Percentiles rank a stretch among this genome's conserved stretches.
Conservation (phyloP, 2,329 filamentous ascomycete species). For the Fusarium austroafricanum region DNA sequence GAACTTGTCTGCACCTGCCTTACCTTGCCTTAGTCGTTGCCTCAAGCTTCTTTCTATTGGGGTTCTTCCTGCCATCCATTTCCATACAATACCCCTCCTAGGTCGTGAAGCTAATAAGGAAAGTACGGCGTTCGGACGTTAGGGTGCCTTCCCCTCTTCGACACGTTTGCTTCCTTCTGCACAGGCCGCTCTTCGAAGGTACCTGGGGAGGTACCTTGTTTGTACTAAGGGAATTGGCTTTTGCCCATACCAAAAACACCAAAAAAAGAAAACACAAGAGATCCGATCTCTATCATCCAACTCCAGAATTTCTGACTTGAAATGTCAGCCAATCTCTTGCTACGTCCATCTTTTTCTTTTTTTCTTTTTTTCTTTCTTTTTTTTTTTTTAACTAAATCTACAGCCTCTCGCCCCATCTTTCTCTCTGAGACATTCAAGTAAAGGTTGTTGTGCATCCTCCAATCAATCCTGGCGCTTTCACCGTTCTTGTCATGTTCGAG, state of each 20-base stretch:
- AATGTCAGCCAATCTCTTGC: conserved; percentile 3
- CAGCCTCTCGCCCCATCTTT: conserved; percentile 22
- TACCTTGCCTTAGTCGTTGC: conserved; percentile 39
- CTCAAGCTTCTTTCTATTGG: conserved; percentile 41
- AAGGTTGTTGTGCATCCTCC: conserved; percentile 24
- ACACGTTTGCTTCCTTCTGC: conserved; percentile 23
- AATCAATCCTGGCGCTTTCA: conserved; percentile 45
- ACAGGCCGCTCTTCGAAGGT: conserved; percentile 18
- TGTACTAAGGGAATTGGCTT: conserved; percentile 7
- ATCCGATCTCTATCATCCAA: conserved; percentile 6
- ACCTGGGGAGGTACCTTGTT: neutral
- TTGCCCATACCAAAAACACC: neutral
- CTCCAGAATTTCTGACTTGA: conserved; percentile 14
- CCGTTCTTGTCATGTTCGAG: conserved; percentile 38
- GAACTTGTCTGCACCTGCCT: conserved; percentile 38
- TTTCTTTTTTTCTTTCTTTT: too few species aligned
- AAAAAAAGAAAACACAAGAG: neutral
- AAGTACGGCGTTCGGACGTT: conserved; percentile 27
- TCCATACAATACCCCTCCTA: conserved; percentile 23
- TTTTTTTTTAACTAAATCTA: conserved; percentile 1
- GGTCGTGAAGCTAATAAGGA: conserved; percentile 25
- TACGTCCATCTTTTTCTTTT: conserved; percentile 7
- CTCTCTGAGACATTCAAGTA: conserved; percentile 23
- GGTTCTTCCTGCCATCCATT: conserved; percentile 32
- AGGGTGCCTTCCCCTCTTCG: conserved; percentile 32